A percentile compares a stretch with the other conserved stretches of the same genome.
These are phyloP conservation scores for Kodamaea laetipori DNA, from an alignment of 805 yeast species.

Conservation along the genomic window DNA sequence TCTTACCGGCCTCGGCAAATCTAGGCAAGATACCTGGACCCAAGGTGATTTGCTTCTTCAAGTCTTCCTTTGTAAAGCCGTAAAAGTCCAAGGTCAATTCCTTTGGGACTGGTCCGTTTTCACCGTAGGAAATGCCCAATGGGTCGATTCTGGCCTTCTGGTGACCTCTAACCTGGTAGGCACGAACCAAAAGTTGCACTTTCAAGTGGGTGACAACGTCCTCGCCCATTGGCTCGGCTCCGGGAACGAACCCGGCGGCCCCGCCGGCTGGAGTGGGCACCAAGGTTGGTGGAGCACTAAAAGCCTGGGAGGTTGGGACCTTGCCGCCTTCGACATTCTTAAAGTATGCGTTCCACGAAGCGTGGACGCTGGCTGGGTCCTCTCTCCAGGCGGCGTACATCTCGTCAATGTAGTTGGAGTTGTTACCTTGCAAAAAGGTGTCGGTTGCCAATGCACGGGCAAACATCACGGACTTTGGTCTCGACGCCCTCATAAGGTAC, in stretches of 20 bases:
- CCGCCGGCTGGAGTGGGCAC: slow-evolving; percentile 83
- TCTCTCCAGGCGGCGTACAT: slow-evolving; percentile 94
- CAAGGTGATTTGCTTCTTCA: slow-evolving; percentile 78
- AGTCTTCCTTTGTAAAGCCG: slow-evolving; percentile 85
- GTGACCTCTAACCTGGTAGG: slow-evolving; percentile 98
- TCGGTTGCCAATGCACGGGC: slow-evolving; percentile 49
- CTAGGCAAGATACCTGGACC: slow-evolving; percentile 98
- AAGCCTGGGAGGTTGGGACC: slow-evolving; percentile 75
- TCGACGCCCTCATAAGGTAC: slow-evolving; percentile 32
- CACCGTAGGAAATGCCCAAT: slow-evolving; percentile 85
- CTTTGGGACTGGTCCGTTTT: slow-evolving; percentile 64
- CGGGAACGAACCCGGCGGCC: slow-evolving; percentile 58
- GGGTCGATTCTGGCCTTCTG: slow-evolving; percentile 95
- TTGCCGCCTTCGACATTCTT: slow-evolving; percentile 77
- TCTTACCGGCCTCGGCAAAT: slow-evolving; percentile 68
- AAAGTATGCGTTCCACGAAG: slow-evolving; percentile 96
- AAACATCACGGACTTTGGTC: slow-evolving; percentile 12
- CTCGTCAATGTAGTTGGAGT: slow-evolving; percentile 93
- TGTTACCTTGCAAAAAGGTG: slow-evolving; percentile 77
- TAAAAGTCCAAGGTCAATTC: slow-evolving; percentile 92
- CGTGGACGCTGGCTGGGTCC: slow-evolving; percentile 90
- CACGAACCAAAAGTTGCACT: slow-evolving; percentile 94
- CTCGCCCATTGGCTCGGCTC: slow-evolving; percentile 50
- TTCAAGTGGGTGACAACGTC: slow-evolving; percentile 87
- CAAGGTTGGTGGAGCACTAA: slow-evolving; percentile 87